Evolutionary conservation across 106 monocot genomes (phyloP).

Genomic region (Hemerocallis citrina): DNA sequence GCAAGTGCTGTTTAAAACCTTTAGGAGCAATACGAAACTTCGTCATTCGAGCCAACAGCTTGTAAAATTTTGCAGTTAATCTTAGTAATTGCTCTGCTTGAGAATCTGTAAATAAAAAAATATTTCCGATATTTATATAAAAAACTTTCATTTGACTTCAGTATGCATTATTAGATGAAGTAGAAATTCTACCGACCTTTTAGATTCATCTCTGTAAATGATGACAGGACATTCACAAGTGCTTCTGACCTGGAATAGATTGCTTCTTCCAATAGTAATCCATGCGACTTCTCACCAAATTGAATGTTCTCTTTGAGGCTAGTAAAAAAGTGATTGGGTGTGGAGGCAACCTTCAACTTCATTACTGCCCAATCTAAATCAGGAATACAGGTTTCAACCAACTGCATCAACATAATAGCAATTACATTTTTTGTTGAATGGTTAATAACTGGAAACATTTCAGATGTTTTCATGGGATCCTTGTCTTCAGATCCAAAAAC

Average conservation of each 20-base stretch:
- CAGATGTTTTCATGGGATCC: constrained; percentile 38
- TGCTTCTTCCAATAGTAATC: constrained; percentile 45
- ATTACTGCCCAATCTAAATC: constrained; percentile 58
- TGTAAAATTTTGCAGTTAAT: constrained; percentile 68
- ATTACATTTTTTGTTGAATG: constrained; percentile 41
- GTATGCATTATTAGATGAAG: not conserved
- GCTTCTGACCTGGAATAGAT: constrained; percentile 60
- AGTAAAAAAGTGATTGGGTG: constrained; percentile 7
- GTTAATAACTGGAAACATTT: constrained; percentile 43
- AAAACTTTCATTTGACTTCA: not conserved
- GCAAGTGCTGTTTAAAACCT: constrained; percentile 50
- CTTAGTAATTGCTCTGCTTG: constrained; percentile 72
- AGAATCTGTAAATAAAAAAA: constrained; percentile 39
- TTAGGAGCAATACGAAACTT: constrained; percentile 68
- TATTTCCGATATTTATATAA: not conserved
- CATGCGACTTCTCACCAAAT: constrained; percentile 20
- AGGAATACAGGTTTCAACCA: constrained; percentile 46
- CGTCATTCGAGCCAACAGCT: constrained; percentile 60
- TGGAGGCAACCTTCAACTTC: constrained; percentile 44
- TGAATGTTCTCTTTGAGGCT: constrained; percentile 5
- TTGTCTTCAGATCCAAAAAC: constrained; percentile 54
- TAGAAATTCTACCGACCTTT: constrained; percentile 57
- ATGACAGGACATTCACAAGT: constrained; percentile 55
- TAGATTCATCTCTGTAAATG: constrained; percentile 75
- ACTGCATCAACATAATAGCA: constrained; percentile 38